A percentile compares a stretch with the other conserved stretches of the same genome.
These are phyloP conservation scores for Cystobasidium slooffiae DNA, from an alignment of 1,284 basidiomycete genomes.

Conservation along the genomic window DNA sequence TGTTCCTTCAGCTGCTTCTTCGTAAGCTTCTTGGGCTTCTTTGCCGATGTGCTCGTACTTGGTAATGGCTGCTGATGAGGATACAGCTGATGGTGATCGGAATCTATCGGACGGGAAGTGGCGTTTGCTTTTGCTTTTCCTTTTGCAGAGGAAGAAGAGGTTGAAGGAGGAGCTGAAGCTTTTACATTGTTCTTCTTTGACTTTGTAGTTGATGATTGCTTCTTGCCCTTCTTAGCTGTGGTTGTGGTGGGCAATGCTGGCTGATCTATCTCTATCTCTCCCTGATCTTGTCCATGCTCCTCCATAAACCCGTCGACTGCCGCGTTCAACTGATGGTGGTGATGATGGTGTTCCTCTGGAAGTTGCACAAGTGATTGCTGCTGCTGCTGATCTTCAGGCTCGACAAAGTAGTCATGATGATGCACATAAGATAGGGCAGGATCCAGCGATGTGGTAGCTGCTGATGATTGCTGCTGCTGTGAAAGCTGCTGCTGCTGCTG, in stretches of 20 bases:
- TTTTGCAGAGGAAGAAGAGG: constrained; percentile 9
- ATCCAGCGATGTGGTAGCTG: neutral
- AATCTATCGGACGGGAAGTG: constrained; percentile 10
- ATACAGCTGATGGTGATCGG: constrained; percentile 5
- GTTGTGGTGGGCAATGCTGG: too few relatives aligned
- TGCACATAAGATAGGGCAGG: neutral
- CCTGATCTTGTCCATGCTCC: too few relatives aligned
- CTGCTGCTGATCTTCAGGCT: neutral
- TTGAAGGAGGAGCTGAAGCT: constrained; percentile 1
- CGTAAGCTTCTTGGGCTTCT: constrained; percentile 16
- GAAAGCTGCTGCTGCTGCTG: constrained; percentile 6
- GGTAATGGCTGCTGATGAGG: neutral
- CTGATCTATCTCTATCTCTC: too few relatives aligned
- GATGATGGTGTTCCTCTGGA: constrained; percentile 2
- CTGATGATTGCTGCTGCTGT: neutral
- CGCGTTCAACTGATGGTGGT: neutral
- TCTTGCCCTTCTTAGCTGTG: neutral
- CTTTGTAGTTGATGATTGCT: constrained; percentile 1
- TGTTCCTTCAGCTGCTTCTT: constrained; percentile 18
- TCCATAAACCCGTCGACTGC: neutral
- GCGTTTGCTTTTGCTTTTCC: constrained; percentile 6
- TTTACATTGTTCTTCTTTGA: too few relatives aligned
- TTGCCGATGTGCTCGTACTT: neutral
- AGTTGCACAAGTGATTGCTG: neutral
- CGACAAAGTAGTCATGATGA: too few relatives aligned